Evolutionary conservation across 2,329 filamentous ascomycete species (phyloP).

Genomic region (Onygena corvina): DNA sequence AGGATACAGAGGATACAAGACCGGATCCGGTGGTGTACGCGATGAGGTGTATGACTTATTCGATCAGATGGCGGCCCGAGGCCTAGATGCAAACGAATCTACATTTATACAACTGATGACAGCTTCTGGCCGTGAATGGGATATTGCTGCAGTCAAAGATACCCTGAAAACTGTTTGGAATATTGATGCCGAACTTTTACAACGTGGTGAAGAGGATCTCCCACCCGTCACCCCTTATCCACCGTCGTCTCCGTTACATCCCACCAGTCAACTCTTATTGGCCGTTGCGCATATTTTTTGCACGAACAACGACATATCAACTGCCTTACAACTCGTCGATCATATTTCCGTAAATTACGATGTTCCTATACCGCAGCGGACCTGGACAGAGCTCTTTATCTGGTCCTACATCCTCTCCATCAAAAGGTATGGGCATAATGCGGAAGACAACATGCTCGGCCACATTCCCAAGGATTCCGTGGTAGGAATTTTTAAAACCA

Average conservation of each 20-base stretch:
- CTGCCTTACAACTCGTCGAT: constrained; percentile 49
- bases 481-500: constrained; percentile 45
- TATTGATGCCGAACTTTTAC: constrained; percentile 38
- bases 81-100: constrained; percentile 38
- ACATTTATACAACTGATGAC: constrained; percentile 45
- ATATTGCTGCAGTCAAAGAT: constrained; percentile 36
- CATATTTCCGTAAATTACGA: constrained; percentile 49
- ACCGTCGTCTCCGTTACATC: constrained; percentile 44
- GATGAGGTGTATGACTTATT: constrained; percentile 33
- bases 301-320: constrained; percentile 50
- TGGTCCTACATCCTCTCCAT: constrained; percentile 52
- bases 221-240: constrained; percentile 32
- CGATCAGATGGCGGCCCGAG: constrained; percentile 36
- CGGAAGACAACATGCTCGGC: constrained; percentile 20
- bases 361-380: constrained; percentile 43
- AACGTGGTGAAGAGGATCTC: constrained; percentile 24
- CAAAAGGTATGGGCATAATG: constrained; percentile 27
- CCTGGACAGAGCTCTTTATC: constrained; percentile 57
- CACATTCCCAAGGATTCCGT: constrained; percentile 37
- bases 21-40: constrained; percentile 24
- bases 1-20: constrained; percentile 25
- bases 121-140: constrained; percentile 42
- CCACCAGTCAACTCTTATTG: constrained; percentile 48
- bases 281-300: constrained; percentile 58
- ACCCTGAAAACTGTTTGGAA: constrained; percentile 45